A percentile compares a stretch with the other conserved stretches of the same genome.
phyloP scores from a whole-genome alignment of 352 stramenopile genomes.

The Globisporangium iwayamae region DNA sequence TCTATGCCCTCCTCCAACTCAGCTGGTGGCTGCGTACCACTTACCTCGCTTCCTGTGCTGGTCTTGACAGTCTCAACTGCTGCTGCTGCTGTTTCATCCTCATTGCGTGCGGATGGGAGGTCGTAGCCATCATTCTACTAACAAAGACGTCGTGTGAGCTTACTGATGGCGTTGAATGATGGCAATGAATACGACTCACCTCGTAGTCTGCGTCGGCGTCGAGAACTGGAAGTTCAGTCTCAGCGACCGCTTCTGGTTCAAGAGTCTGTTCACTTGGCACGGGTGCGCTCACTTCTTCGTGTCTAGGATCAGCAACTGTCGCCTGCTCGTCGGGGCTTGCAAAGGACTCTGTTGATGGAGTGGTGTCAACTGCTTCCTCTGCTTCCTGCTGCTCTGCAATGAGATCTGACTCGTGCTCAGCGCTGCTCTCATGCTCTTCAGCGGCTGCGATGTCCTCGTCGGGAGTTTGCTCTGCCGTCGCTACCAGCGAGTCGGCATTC shows the following conservation, averaged over 20 bases:
- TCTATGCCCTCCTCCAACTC: not conserved
- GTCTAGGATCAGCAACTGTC: not conserved
- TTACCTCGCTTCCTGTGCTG: not conserved
- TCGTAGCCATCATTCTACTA: slow-evolving; percentile 3
- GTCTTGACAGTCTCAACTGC: not conserved
- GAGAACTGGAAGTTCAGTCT: not conserved
- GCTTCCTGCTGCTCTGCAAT: not conserved
- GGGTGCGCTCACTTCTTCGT: not conserved
- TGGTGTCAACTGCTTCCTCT: not conserved
- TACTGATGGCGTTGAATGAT: not conserved
- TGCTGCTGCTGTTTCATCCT: not conserved
- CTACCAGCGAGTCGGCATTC: not conserved
- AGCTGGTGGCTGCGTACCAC: not conserved
- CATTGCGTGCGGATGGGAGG: not conserved
- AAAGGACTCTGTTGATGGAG: no score
- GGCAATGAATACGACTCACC: not conserved
- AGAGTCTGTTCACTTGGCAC: not conserved
- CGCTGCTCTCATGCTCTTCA: not conserved
- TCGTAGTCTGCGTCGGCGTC: not conserved
- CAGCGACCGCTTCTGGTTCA: not conserved
- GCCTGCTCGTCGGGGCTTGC: not conserved
- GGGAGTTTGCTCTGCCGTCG: not conserved
- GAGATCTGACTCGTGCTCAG: not conserved
- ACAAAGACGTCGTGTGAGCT: not conserved
- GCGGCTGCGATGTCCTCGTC: not conserved